A percentile compares a stretch with the other conserved stretches of the same genome.
These are phyloP conservation scores for Aureoboletus auriporus DNA, from an alignment of 768 basidiomycete species.

Conservation along the genomic window DNA sequence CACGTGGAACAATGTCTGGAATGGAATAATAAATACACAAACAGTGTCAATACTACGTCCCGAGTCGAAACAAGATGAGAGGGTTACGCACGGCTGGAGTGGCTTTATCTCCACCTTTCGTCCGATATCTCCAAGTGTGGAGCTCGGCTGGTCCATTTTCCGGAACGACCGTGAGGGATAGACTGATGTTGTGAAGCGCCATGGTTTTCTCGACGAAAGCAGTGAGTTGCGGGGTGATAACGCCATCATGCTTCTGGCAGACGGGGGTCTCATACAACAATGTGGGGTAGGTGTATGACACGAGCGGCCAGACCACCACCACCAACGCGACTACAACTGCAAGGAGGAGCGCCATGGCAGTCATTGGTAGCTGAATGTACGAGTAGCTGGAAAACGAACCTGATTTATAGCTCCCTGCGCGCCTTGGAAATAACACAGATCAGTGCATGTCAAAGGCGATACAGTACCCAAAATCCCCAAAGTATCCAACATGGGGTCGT, in stretches of 20 bases:
- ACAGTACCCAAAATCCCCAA: too few species aligned
- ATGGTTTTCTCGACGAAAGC: conserved; percentile 17
- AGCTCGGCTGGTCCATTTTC: conserved; percentile 26
- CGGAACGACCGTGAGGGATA: conserved; percentile 28
- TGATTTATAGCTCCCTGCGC: too few species aligned
- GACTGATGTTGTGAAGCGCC: conserved; percentile 23
- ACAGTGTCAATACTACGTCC: not conserved
- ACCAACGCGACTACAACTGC: conserved; percentile 5
- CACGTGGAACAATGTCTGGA: too few species aligned
- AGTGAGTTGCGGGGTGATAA: conserved; percentile 19
- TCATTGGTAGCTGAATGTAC: too few species aligned
- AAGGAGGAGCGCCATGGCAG: conserved; percentile 11
- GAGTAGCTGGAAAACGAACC: too few species aligned
- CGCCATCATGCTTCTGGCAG: not conserved
- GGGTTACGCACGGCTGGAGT: conserved; percentile 29
- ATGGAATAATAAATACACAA: conserved; percentile 29
- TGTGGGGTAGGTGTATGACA: conserved; percentile 6
- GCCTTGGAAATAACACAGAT: too few species aligned
- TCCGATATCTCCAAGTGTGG: conserved; percentile 32
- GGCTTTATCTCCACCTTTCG: conserved; percentile 31
- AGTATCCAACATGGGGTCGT: too few species aligned
- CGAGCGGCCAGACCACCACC: conserved; percentile 10
- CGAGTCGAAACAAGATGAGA: not conserved
- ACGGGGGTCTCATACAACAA: conserved; percentile 3
- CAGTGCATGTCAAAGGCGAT: too few species aligned